Percentiles rank a stretch among this genome's conserved stretches.
Evolutionary conservation across 2,329 filamentous ascomycete genomes (phyloP).

Genomic region (Aureobasidium pullulans): DNA sequence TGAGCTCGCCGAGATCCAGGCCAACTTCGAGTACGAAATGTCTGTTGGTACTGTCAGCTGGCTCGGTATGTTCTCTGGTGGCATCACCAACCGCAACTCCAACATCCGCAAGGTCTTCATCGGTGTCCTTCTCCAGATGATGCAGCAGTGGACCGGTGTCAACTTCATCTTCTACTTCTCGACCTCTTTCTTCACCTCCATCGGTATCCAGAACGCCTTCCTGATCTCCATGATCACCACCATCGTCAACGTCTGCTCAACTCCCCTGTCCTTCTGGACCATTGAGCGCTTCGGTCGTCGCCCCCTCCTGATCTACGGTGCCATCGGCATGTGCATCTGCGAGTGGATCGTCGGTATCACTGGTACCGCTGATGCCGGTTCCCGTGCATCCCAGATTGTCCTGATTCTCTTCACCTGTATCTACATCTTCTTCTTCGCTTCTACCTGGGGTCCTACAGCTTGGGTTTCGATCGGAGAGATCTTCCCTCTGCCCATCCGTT

Average conservation of each 20-base stretch:
- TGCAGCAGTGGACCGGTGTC: conserved; percentile 66
- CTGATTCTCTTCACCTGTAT: conserved; percentile 82
- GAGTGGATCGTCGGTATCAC: conserved; percentile 78
- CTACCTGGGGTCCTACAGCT: conserved; percentile 56
- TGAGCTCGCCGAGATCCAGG: conserved; percentile 78
- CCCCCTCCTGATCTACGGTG: conserved; percentile 69
- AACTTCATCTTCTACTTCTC: conserved; percentile 76
- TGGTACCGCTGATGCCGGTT: conserved; percentile 31
- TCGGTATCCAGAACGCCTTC: conserved; percentile 70
- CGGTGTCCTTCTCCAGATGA: conserved; percentile 40
- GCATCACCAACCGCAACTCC: conserved; percentile 44
- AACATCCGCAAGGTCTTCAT: conserved; percentile 43
- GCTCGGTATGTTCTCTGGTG: conserved; percentile 54
- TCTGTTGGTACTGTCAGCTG: conserved; percentile 59
- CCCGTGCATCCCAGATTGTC: conserved; percentile 43
- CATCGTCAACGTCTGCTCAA: conserved; percentile 79
- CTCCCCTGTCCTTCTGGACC: conserved; percentile 80
- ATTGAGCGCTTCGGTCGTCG: conserved; percentile 79
- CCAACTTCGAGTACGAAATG: conserved; percentile 81
- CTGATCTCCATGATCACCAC: conserved; percentile 80
- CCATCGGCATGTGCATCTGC: conserved; percentile 72
- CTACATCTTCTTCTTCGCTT: conserved; percentile 89
- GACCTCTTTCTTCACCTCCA: conserved; percentile 74
- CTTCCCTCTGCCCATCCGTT: conserved; percentile 60
- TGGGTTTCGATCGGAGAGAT: conserved; percentile 65